These are phyloP conservation scores for Grosmannia serpens DNA, from an alignment of 2,329 filamentous ascomycete species.

Conservation along the genomic window DNA sequence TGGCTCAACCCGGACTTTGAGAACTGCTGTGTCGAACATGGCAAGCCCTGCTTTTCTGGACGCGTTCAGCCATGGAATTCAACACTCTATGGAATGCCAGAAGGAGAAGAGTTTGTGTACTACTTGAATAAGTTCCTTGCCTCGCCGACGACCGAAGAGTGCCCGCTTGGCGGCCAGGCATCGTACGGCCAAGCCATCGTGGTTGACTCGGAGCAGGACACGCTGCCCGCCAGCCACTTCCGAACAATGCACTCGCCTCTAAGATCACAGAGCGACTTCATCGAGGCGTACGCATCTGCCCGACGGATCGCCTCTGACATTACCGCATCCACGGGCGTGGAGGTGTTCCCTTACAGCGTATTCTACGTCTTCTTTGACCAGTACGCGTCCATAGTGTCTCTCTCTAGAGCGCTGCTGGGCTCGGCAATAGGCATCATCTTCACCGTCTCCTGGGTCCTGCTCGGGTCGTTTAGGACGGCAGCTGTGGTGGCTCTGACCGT, in stretches of 20 bases:
- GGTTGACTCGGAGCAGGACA: slow-evolving; percentile 54
- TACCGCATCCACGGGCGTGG: slow-evolving; percentile 55
- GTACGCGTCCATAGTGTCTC: slow-evolving; percentile 71
- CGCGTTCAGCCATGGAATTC: slow-evolving; percentile 80
- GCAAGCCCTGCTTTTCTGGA: slow-evolving; percentile 65
- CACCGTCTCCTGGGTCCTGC: slow-evolving; percentile 62
- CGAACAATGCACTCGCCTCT: slow-evolving; percentile 80
- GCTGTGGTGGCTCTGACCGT: slow-evolving; percentile 77
- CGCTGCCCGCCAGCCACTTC: slow-evolving; percentile 79
- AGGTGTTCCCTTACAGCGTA: slow-evolving; percentile 92
- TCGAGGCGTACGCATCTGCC: slow-evolving; percentile 77
- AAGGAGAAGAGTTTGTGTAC: slow-evolving; percentile 78
- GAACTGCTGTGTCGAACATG: slow-evolving; percentile 58
- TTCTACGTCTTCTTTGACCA: slow-evolving; percentile 99
- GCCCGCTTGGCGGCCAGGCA: slow-evolving; percentile 79
- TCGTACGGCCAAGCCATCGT: slow-evolving; percentile 79
- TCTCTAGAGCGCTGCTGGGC: slow-evolving; percentile 70
- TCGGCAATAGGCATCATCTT: slow-evolving; percentile 81
- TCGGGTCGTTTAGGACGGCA: slow-evolving; percentile 75
- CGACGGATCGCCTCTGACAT: slow-evolving; percentile 77
- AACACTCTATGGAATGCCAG: slow-evolving; percentile 81
- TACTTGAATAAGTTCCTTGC: slow-evolving; percentile 77
- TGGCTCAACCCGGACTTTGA: slow-evolving; percentile 89
- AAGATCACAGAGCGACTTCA: slow-evolving; percentile 83
- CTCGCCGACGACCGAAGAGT: slow-evolving; percentile 69